Conservation (phyloP, 129 eudicot genomes). For the Flaveria brownii region DNA sequence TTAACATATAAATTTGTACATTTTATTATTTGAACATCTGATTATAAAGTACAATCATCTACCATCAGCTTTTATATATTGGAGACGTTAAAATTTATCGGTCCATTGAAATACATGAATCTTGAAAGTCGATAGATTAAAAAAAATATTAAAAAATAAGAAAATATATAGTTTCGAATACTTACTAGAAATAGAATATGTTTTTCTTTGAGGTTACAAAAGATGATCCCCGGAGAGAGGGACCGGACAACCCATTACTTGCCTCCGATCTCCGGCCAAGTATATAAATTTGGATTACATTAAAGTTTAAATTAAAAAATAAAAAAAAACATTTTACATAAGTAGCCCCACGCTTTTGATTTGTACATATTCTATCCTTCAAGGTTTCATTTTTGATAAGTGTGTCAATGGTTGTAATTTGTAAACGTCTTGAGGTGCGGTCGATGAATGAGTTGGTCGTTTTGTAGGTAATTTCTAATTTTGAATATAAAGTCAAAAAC, state of each 20-base stretch:
- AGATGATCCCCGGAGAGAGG: conserved; percentile 18
- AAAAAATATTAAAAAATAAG: background rate
- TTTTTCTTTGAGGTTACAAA: conserved; percentile 8
- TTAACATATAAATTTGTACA: too few species aligned
- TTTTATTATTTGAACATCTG: too few species aligned
- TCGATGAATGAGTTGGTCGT: background rate
- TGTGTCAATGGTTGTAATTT: background rate
- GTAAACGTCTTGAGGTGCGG: background rate
- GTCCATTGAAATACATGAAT: background rate
- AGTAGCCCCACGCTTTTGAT: background rate
- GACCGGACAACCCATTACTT: conserved; percentile 21
- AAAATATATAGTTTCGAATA: background rate
- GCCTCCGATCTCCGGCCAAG: conserved; percentile 28
- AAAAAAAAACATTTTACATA: background rate
- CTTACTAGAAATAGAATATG: conserved; percentile 12
- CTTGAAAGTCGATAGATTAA: background rate
- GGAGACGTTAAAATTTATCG: too few species aligned
- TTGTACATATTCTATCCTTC: background rate
- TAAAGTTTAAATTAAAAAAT: background rate
- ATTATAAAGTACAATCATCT: too few species aligned
- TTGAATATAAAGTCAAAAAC: background rate
- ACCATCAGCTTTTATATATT: too few species aligned
- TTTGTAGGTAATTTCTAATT: background rate
- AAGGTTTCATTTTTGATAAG: background rate
- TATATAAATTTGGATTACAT: background rate